Percentiles rank a stretch among this genome's conserved stretches.
phyloP scores from a whole-genome alignment of 176 grass and related monocot genomes.

The Tillandsia fasciculata region DNA sequence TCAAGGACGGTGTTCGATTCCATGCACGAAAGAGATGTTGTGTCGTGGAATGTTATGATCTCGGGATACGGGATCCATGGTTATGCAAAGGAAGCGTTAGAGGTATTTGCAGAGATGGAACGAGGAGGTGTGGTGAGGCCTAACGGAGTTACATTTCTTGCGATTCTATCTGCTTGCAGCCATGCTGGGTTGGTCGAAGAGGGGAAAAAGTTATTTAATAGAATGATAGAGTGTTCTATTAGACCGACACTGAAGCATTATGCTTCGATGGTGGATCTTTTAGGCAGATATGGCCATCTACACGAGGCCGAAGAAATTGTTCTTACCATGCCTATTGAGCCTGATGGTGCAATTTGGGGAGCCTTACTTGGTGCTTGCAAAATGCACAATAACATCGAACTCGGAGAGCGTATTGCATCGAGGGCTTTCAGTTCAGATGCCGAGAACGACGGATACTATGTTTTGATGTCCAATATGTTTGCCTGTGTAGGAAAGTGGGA shows the following conservation, averaged over 20 bases:
- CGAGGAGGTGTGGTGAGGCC: constrained; percentile 18
- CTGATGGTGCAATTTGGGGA: constrained; percentile 63
- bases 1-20: constrained; percentile 49
- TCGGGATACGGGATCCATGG: constrained; percentile 75
- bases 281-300: constrained; percentile 50
- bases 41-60: constrained; percentile 79
- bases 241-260: constrained; percentile 63
- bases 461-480: constrained; percentile 68
- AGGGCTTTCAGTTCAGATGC: constrained; percentile 44
- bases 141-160: constrained; percentile 55
- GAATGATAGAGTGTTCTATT: constrained; percentile 38
- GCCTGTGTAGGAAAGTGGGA: constrained; percentile 40
- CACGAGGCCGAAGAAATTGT: constrained; percentile 56
- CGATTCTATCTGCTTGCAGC: constrained; percentile 62
- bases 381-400: constrained; percentile 45
- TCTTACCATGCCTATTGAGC: constrained; percentile 54
- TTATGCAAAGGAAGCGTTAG: constrained; percentile 37
- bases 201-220: constrained; percentile 38
- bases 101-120: constrained; percentile 53
- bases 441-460: constrained; percentile 52
- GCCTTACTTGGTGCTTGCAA: constrained; percentile 64
- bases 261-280: constrained; percentile 57
- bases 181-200: constrained; percentile 52
- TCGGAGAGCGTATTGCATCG: constrained; percentile 53
- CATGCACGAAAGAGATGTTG: constrained; percentile 49